A percentile compares a stretch with the other conserved stretches of the same genome.
phyloP scores from a whole-genome alignment of 176 grass and related monocot genomes.

The Saccharum officinarum region DNA sequence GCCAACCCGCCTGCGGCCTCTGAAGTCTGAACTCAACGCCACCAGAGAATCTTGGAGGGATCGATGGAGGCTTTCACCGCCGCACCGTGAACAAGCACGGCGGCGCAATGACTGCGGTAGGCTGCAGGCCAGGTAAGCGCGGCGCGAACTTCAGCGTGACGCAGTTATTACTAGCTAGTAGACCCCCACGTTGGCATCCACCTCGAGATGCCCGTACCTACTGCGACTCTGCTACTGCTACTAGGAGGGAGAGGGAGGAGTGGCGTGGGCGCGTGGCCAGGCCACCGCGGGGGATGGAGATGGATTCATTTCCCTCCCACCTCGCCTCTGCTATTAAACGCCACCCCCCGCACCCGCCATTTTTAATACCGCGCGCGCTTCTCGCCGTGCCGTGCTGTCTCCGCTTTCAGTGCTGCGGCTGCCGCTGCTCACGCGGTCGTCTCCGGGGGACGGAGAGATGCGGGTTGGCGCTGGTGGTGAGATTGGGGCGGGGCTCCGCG shows the following conservation, averaged over 20 bases:
- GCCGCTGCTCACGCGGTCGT: neutral
- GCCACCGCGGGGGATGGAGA: neutral
- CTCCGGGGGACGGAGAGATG: conserved; percentile 5
- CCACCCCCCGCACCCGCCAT: conserved; percentile 40
- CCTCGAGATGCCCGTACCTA: no score
- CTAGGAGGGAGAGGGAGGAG: no score
- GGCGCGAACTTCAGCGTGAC: neutral
- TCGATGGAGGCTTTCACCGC: neutral
- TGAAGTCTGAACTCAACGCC: neutral
- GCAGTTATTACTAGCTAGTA: no score
- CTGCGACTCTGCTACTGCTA: no score
- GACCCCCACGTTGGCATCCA: no score
- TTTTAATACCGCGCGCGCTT: conserved; percentile 40
- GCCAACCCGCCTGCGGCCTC: neutral
- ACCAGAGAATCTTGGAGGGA: neutral
- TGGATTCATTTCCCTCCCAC: conserved; percentile 38
- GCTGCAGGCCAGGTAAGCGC: neutral
- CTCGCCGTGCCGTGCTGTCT: neutral
- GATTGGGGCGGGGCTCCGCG: neutral
- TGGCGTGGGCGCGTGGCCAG: neutral
- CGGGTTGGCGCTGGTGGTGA: conserved; percentile 6
- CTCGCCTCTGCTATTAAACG: conserved; percentile 38
- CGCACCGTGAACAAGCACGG: conserved; percentile 6
- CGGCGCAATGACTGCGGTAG: neutral
- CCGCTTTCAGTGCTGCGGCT: neutral